phyloP scores from a whole-genome alignment of 148 eudicot genomes.

The Rhododendron molle region DNA sequence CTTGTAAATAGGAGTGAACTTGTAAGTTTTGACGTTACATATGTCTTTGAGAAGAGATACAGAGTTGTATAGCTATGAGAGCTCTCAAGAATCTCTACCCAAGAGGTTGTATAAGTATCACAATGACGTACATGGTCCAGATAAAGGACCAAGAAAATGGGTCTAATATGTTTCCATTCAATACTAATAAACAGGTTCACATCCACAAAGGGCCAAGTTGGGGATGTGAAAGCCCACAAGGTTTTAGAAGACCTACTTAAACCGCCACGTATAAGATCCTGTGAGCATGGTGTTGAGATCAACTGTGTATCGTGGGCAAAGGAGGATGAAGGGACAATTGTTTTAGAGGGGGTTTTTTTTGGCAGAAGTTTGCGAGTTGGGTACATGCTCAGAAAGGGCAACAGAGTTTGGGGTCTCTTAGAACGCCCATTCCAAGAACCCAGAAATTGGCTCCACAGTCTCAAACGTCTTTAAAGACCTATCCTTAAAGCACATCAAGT shows the following conservation, averaged over 20 bases:
- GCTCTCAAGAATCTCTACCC: not conserved
- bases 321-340: not conserved
- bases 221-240: not conserved
- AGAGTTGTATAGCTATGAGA: not conserved
- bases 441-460: not conserved
- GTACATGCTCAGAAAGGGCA: no score
- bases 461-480: not conserved
- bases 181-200: not conserved
- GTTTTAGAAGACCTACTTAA: not conserved
- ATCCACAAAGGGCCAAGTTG: not conserved
- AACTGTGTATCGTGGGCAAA: not conserved
- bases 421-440: not conserved
- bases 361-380: not conserved
- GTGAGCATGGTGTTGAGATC: not conserved
- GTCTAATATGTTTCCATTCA: not conserved
- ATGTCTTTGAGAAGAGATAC: not conserved
- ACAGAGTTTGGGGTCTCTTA: not conserved
- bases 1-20: not conserved
- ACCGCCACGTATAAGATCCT: not conserved
- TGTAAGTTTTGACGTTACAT: not conserved
- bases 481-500: not conserved
- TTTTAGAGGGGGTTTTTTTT: not conserved
- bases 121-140: not conserved
- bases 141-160: not conserved
- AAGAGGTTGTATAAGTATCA: not conserved